Evolutionary conservation across 202 grass and related monocot genomes (phyloP).

Genomic region (Dendrocalamus latiflorus): DNA sequence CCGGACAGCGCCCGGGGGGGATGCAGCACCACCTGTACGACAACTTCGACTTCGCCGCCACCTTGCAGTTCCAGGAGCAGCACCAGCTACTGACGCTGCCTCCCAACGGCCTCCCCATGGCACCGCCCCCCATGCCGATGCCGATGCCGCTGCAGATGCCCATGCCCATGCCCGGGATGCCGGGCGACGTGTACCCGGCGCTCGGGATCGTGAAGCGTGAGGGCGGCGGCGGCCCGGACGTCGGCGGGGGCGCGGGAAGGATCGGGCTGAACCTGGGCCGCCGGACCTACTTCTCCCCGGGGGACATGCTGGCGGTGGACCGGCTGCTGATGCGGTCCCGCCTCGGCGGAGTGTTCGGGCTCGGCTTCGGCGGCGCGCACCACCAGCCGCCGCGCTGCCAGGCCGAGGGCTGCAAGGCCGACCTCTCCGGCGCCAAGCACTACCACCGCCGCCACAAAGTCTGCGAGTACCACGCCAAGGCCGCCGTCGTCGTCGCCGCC

Average conservation of each 20-base stretch:
- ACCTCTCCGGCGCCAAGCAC: conserved; percentile 82
- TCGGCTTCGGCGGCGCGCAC: conserved; percentile 50
- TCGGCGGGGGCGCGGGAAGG: not conserved
- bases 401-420: conserved; percentile 82
- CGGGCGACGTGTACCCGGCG: conserved; percentile 23
- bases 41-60: conserved; percentile 30
- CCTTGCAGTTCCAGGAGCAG: conserved; percentile 39
- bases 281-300: conserved; percentile 74
- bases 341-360: conserved; percentile 49
- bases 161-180: conserved; percentile 29
- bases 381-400: conserved; percentile 69
- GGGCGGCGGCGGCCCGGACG: conserved; percentile 16
- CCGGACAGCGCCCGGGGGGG: not conserved
- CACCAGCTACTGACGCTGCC: conserved; percentile 37
- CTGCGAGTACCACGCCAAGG: conserved; percentile 96
- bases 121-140: conserved; percentile 32
- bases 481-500: conserved; percentile 51
- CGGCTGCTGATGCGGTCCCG: conserved; percentile 45
- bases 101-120: conserved; percentile 7
- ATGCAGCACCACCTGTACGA: conserved; percentile 43
- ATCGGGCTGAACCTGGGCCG: conserved; percentile 78
- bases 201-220: conserved; percentile 63
- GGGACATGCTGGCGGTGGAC: conserved; percentile 56
- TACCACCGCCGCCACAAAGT: conserved; percentile 98
- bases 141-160: conserved; percentile 35